These are phyloP conservation scores for Cercospora zeina DNA, from an alignment of 2,329 filamentous ascomycete genomes.

Conservation along the genomic window DNA sequence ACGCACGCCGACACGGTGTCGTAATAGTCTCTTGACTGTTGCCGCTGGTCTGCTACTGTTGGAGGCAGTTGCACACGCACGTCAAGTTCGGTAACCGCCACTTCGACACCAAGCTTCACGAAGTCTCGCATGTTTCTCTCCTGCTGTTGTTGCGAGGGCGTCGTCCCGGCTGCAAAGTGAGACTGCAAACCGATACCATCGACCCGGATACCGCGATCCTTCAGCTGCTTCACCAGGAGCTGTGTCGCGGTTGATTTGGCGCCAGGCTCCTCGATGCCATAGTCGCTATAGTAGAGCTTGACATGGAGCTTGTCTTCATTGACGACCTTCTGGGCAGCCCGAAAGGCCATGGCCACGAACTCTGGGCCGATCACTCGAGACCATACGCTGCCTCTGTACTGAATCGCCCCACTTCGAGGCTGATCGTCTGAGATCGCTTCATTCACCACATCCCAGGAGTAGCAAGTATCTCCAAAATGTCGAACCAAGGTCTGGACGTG, in stretches of 20 bases:
- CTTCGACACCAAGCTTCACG: slow-evolving; percentile 55
- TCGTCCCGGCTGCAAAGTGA: slow-evolving; percentile 48
- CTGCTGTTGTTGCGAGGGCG: slow-evolving; percentile 35
- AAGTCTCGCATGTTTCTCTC: slow-evolving; percentile 53
- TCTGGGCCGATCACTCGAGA: slow-evolving; percentile 35
- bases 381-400: slow-evolving; percentile 26
- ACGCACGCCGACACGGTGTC: slow-evolving; percentile 40
- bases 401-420: slow-evolving; percentile 10
- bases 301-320: slow-evolving; percentile 23
- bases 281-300: slow-evolving; percentile 38
- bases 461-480: slow-evolving; percentile 45
- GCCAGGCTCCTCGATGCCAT: slow-evolving; percentile 34
- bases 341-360: slow-evolving; percentile 35
- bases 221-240: slow-evolving; percentile 30
- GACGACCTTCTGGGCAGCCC: slow-evolving; percentile 26
- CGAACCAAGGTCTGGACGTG: slow-evolving; percentile 45
- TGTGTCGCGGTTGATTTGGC: slow-evolving; percentile 31
- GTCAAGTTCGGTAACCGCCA: slow-evolving; percentile 66
- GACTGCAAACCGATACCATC: slow-evolving; percentile 54
- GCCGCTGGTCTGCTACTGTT: slow-evolving; percentile 31
- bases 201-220: slow-evolving; percentile 37
- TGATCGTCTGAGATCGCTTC: slow-evolving; percentile 13
- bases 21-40: slow-evolving; percentile 54
- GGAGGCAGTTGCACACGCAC: slow-evolving; percentile 47
- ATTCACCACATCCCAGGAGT: slow-evolving; percentile 28